Evolutionary conservation across 345 rosid species (phyloP).

Genomic region (Sisymbrium irio): DNA sequence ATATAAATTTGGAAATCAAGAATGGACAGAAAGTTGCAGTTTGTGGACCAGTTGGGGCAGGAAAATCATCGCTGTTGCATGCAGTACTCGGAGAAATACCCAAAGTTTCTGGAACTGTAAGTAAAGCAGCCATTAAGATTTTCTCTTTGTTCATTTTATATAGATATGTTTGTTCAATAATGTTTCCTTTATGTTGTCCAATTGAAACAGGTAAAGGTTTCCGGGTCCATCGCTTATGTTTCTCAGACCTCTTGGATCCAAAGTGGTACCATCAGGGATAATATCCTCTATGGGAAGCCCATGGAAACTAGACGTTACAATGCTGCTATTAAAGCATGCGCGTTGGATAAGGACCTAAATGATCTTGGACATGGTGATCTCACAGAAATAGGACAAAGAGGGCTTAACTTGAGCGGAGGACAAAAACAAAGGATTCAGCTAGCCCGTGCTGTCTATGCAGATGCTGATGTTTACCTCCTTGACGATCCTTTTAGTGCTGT

Average conservation of each 20-base stretch:
- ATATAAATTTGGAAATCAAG: conserved; percentile 46
- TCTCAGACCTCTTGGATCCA: conserved; percentile 85
- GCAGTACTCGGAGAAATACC: conserved; percentile 72
- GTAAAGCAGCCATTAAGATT: conserved; percentile 27
- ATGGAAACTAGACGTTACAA: conserved; percentile 57
- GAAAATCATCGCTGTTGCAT: conserved; percentile 68
- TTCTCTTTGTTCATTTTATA: not conserved
- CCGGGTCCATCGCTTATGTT: conserved; percentile 66
- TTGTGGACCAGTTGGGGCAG: conserved; percentile 79
- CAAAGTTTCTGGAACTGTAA: conserved; percentile 64
- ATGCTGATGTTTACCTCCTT: conserved; percentile 72
- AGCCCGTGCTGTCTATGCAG: conserved; percentile 72
- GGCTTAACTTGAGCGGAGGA: conserved; percentile 90
- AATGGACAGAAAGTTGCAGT: conserved; percentile 63
- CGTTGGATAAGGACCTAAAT: conserved; percentile 63
- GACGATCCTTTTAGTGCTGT: conserved; percentile 89
- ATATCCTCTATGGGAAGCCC: conserved; percentile 61
- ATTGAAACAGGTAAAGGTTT: conserved; percentile 47
- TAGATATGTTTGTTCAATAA: not conserved
- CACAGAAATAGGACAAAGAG: conserved; percentile 83
- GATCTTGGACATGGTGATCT: conserved; percentile 71
- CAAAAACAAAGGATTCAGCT: conserved; percentile 86
- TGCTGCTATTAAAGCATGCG: conserved; percentile 56
- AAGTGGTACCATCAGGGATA: conserved; percentile 72
- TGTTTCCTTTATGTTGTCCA: conserved; percentile 5